Base-by-base conservation (phyloP, 1,139 yeast genomes). In the Pichia sp. region DNA sequence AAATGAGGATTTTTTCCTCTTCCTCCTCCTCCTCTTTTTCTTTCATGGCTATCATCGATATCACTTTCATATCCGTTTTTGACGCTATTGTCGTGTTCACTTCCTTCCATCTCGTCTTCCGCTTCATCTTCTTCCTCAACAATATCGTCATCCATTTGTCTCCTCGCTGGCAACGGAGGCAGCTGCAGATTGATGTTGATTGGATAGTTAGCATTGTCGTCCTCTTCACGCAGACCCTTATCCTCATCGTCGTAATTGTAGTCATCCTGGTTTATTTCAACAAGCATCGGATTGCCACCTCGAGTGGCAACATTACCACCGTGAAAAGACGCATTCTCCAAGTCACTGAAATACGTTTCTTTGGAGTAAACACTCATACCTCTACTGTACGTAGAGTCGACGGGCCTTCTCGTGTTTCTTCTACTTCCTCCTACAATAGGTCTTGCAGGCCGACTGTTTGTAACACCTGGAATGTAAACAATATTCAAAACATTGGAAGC, bases 381-480 rank as follows among this genome's bases (percentile, higher is more conserved):
- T 70, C 63, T 74, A 71, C 46, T 80, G 27, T 55, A 52, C 1
- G 56, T 42, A 6, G 56, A 58, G 33, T 45, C 44, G 12, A 49
- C 44, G 3, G 54, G 52, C 38, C 36, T 54, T 34, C 56, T 46
- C 30, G 61, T 61, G 30, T 53, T 54, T 34, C 63, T 49, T 17
- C 59, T 59, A 14, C 36, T 30, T 5, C 24, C 27, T 8, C 50
- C 44, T 44, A 31, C 30, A 2, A 49, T 45, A 7, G 62, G 53
- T 9, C 41, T 53, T 1, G 46, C 30, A 2, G 57, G 55, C 24
- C 50, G 59, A 31, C 85, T 74, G n/a, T 83, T 84, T 1, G 90
- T 86, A 43, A 90, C 97, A 43, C 97, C 97, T 0, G 97, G 97
- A 58, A 91, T 89, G 68, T 91, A 91, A 2, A 96, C 96, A 60